Percentiles rank a stretch among this genome's conserved stretches.
phyloP scores from a whole-genome alignment of 352 stramenopile species.

The Saprolegnia parasitica region DNA sequence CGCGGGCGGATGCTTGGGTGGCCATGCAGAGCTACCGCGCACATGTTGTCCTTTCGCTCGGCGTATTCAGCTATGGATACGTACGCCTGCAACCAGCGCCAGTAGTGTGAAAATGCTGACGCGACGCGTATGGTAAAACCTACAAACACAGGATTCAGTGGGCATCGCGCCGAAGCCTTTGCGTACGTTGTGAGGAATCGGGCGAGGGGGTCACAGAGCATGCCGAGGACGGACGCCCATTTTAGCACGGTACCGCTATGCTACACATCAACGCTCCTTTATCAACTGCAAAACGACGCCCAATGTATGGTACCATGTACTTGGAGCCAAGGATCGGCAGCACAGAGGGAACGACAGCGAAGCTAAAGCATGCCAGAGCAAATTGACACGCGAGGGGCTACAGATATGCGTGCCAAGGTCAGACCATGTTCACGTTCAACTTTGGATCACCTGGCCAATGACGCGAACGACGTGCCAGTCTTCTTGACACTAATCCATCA shows the following conservation, averaged over 20 bases:
- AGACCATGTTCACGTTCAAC: not conserved
- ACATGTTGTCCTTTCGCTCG: not conserved
- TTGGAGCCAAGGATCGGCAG: constrained; percentile 71
- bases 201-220: constrained; percentile 49
- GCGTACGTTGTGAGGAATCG: constrained; percentile 33
- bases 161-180: not conserved
- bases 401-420: constrained; percentile 34
- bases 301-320: constrained; percentile 40
- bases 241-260: constrained; percentile 7
- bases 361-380: constrained; percentile 51
- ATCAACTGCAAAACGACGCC: not conserved
- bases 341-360: constrained; percentile 55
- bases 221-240: constrained; percentile 29
- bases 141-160: constrained; percentile 6
- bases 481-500: not conserved
- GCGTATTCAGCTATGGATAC: not conserved
- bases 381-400: constrained; percentile 50
- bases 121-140: constrained; percentile 19
- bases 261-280: too few relatives aligned
- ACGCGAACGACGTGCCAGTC: not conserved
- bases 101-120: not conserved
- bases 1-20: not conserved
- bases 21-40: not conserved
- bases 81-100: not conserved
- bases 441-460: not conserved